Base-by-base conservation (phyloP, 164 flowering plant species). In the Vitis labrusca region DNA sequence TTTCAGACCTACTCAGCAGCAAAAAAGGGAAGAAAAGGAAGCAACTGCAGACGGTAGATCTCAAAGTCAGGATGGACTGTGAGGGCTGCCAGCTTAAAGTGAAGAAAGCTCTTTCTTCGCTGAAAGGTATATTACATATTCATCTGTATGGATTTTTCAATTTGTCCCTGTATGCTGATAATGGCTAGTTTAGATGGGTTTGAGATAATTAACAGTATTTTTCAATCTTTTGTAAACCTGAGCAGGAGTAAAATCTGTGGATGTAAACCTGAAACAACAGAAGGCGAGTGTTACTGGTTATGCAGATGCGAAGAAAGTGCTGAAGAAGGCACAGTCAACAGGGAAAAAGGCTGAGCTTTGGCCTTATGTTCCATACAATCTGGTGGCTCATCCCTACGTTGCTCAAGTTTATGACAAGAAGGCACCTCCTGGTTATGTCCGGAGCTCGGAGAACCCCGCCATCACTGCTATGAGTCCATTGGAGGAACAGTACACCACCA, bases 41-140 rank as follows among this genome's bases (percentile, higher is more conserved):
- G 82, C 91, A 82, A 52, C 59, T 82, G 5, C 83, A 77, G 73
- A 89, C 91, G 12, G 93, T 91, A 23, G 83, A 89, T 15, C 85
- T 93, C 76, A 88, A 89, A 74, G 80, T 93, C 68, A 84, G 92
- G 67, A 93, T 93, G 92, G 97, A 91, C 78, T 93, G 98, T 73
- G 98, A 91, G 8, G 98, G 98, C 8, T 93, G 98, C 74, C 91
- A 72, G 5, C 87, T 74, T 3, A 88, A 86, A 76, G 81, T 91
- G 71, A 91, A 85, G 85, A 85, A 72, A 2, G 79, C 76, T 64
- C 89, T 92, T 74, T 84, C 90, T 37, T 76, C 83, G 2, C 76
- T 92, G 49, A 91, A 86, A 83, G 97, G 95, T 90, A 79, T 19
- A 10, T 51, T 30, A 37, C 7, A 37, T 37, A 37, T 37, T 37